Base-by-base conservation (phyloP, 2,329 filamentous ascomycete genomes). In the Fusarium sp. region DNA sequence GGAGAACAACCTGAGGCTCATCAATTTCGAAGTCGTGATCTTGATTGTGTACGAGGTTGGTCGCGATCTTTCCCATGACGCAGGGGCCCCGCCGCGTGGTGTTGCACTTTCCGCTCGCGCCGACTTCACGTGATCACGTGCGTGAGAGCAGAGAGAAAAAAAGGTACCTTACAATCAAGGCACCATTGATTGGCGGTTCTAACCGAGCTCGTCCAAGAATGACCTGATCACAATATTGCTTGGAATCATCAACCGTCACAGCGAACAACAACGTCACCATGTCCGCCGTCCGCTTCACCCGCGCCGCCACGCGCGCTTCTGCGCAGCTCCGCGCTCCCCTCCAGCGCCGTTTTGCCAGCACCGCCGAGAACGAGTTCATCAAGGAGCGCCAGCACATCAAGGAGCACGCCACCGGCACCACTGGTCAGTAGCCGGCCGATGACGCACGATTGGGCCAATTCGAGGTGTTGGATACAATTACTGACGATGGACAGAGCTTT, bases 291-390 rank as follows among this genome's bases (percentile, higher is more conserved):
- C 85, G 87, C 76, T 74, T 87, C 66, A 72, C 86, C 73, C 88
- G 88, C 73, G 77, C 82, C 61, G 80, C 85, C 66, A 86, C 87
- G 80, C 89, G 88, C 78, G 78, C 85, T 69, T 77, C 80, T 68
- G 80, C 84, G 70, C 85, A 85, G 77, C 76, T 87, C 69, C 85
- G 85, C 72, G 78, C 77, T 64, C 77, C 82, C 63, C 78, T 81
- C 70, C 89, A 91, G 82, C 88, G 90, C 77, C 88, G 89, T 71
- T 84, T 92, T 72, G 88, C 88, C 75, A 88, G 85, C 80, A 82
- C 84, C 71, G 87, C 88, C 77, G 91, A 97, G 82, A 98, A 96
- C 81, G 87, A 88, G 73, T 99, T 98, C 85, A 89, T 96, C 83
- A 88, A 90, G 73, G 95, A 99, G 85, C 88, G 95, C 76, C 83